Evolutionary conservation across 352 stramenopile species (phyloP), one percentile per base, ranked within the genome.

Genomic region (Phytophthora multivora): DNA sequence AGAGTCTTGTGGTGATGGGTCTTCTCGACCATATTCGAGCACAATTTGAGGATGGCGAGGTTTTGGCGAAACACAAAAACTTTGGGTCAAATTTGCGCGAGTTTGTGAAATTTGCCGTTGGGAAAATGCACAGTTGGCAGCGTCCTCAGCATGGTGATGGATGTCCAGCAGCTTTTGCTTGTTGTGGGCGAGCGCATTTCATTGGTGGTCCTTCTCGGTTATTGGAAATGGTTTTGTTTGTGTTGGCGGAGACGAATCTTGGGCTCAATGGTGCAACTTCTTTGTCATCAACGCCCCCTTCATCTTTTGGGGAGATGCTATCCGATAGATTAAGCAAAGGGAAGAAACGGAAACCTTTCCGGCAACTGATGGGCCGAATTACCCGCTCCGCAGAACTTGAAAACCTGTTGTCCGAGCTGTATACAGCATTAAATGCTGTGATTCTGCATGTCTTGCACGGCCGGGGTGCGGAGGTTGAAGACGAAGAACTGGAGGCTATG

Each of bases 111-210:
- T 66, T 89, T 33, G 67, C 71, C 3, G 71, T 89, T 21, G 51
- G 59, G 28, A 88, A 83, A 38, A 90, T 90, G 77, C 79, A 88
- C 19, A 71, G 70, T 28, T 92, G 80, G 83, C 83, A 92, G 45
- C 71, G 75, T 21, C 65, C 83, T 9, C 83, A 92, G 49, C 75
- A 90, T 25, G 79, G 83, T 2, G 79, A 90, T 35, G 74, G 69
- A 5, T 91, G 82, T 33, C 79, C 82, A 12, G 18, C 48, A 13
- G 49, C 59, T 2, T 81, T 89, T 59, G 62, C 51, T 31, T 90
- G 79, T 23, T 89, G 79, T 45, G 72, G 74, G 15, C 67, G 46
- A 54, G 67, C 81, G 13, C 80, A 88, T 53, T 91, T 91, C 35
- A 50, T 68, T 13, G 75, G 68, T 23, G 83, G 83, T 0, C 80